Conservation (phyloP, 768 basidiomycete genomes). For the Tephrocybe sp. region DNA sequence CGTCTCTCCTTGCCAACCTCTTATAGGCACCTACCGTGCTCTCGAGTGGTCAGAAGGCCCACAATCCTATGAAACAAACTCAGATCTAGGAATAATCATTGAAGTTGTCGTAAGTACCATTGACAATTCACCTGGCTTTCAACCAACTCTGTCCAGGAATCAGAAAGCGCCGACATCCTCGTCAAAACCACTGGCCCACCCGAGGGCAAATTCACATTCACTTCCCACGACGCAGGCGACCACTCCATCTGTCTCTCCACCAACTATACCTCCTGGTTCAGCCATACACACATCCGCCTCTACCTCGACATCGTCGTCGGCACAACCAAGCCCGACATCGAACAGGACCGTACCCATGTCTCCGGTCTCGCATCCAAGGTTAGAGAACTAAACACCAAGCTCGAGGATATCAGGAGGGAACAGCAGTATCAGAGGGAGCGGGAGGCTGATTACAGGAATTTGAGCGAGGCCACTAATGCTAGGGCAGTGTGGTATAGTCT, state of each 20-base stretch:
- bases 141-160: conserved; percentile 59
- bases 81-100: conserved; percentile 84
- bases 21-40: conserved; percentile 85
- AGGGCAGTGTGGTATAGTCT: conserved; percentile 94
- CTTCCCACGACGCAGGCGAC: conserved; percentile 95
- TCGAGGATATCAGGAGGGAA: conserved; percentile 91
- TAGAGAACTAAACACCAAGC: conserved; percentile 89
- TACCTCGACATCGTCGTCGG: conserved; percentile 96
- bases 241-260: conserved; percentile 96
- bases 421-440: conserved; percentile 98
- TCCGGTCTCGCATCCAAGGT: conserved; percentile 80
- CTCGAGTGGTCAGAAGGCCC: conserved; percentile 83
- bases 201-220: conserved; percentile 95
- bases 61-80: conserved; percentile 69
- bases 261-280: conserved; percentile 90
- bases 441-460: conserved; percentile 84
- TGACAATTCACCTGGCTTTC: neutral
- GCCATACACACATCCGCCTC: conserved; percentile 85
- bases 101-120: conserved; percentile 75
- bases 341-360: conserved; percentile 85
- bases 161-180: conserved; percentile 76
- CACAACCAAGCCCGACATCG: conserved; percentile 79
- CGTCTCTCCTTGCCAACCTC: neutral
- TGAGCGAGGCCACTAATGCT: conserved; percentile 91
- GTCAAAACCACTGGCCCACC: conserved; percentile 89